Percentiles rank a stretch among this genome's conserved stretches.
phyloP scores from a whole-genome alignment of 257 asterid species.

The Solanum rostratum region DNA sequence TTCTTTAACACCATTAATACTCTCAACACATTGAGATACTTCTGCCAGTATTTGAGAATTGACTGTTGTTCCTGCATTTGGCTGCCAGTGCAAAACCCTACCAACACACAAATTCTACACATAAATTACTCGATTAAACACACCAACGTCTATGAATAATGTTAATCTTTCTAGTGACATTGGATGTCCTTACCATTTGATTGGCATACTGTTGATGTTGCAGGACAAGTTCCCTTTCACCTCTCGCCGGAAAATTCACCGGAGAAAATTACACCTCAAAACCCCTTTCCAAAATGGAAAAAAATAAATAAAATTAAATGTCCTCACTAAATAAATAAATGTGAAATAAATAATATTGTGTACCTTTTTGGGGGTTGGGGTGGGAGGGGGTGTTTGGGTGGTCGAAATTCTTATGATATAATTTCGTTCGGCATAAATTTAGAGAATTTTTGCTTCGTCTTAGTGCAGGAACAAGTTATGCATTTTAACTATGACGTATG shows the following conservation, averaged over 20 bases:
- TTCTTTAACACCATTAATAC: constrained; percentile 82
- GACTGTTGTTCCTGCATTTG: constrained; percentile 80
- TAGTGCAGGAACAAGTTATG: too few species aligned
- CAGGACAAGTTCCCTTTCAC: neutral
- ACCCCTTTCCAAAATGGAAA: too few species aligned
- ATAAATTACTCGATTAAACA: neutral
- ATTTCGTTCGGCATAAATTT: neutral
- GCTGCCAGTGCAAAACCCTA: constrained; percentile 97
- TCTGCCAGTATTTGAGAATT: constrained; percentile 78
- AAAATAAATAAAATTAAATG: too few species aligned
- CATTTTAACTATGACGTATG: too few species aligned
- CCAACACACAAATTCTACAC: neutral
- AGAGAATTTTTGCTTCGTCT: neutral
- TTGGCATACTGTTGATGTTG: neutral
- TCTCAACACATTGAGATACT: constrained; percentile 86
- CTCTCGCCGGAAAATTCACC: neutral
- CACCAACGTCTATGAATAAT: neutral
- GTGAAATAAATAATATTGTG: too few species aligned
- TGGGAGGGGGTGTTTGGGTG: too few species aligned
- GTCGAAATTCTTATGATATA: neutral
- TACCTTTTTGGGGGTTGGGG: too few species aligned
- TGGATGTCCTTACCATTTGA: neutral
- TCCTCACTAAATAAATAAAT: too few species aligned
- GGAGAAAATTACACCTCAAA: neutral
- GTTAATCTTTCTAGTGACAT: neutral